These are phyloP conservation scores for Colletotrichum orbiculare DNA, from an alignment of 2,329 filamentous ascomycete species.

Conservation along the genomic window DNA sequence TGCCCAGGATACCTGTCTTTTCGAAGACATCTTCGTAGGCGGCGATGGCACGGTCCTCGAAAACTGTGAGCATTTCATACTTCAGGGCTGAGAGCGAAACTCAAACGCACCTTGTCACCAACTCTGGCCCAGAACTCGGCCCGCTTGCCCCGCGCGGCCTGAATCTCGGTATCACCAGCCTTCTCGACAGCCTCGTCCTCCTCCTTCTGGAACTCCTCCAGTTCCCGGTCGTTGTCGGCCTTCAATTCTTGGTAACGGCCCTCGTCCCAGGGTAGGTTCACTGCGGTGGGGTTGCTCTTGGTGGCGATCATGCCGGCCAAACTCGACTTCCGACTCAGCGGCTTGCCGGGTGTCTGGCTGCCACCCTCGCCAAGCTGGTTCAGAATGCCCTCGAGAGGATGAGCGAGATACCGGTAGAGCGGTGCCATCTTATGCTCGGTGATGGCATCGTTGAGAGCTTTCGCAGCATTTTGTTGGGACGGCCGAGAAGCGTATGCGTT, in stretches of 20 bases:
- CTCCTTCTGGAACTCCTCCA: constrained; percentile 83
- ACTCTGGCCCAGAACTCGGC: constrained; percentile 97
- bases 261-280: constrained; percentile 91
- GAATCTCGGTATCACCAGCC: constrained; percentile 94
- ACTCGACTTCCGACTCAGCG: constrained; percentile 75
- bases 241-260: constrained; percentile 81
- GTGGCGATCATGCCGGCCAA: constrained; percentile 80
- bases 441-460: constrained; percentile 85
- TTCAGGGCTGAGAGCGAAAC: neutral
- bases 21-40: constrained; percentile 94
- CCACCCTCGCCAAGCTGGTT: constrained; percentile 78
- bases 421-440: constrained; percentile 87
- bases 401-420: constrained; percentile 85
- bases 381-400: constrained; percentile 84
- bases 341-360: constrained; percentile 60
- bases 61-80: constrained; percentile 29
- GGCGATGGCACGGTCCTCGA: constrained; percentile 90
- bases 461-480: constrained; percentile 76
- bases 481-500: constrained; percentile 77
- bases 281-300: constrained; percentile 70
- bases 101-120: constrained; percentile 83
- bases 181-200: constrained; percentile 95
- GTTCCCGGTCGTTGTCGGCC: constrained; percentile 81
- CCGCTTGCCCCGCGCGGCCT: constrained; percentile 91
- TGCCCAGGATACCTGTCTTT: constrained; percentile 96